phyloP scores from a whole-genome alignment of 495 filamentous ascomycete species.

The Aspergillus mulundensis region DNA sequence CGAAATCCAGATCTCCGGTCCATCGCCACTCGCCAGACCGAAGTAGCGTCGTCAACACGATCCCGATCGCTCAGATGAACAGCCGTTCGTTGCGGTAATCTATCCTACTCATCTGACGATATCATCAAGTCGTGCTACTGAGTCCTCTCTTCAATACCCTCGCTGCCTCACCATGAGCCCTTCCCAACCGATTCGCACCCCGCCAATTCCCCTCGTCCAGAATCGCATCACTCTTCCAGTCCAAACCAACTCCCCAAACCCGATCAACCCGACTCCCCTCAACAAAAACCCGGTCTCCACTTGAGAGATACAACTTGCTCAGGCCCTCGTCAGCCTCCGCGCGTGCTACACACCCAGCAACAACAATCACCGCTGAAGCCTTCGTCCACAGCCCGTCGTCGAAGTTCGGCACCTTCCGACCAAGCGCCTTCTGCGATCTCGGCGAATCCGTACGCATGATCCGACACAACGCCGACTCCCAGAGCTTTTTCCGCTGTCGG shows the following conservation, averaged over 20 bases:
- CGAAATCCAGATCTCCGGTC: background rate
- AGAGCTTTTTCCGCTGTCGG: background rate
- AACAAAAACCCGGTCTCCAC: constrained; percentile 9
- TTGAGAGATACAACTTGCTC: constrained; percentile 3
- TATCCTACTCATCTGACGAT: background rate
- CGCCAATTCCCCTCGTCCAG: constrained; percentile 8
- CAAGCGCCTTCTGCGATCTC: constrained; percentile 4
- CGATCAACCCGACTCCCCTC: constrained; percentile 9
- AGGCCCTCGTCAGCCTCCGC: constrained; percentile 10
- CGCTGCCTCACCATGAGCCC: constrained; percentile 8
- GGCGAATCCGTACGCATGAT: constrained; percentile 10
- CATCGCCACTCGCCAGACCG: background rate
- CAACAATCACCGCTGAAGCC: constrained; percentile 4
- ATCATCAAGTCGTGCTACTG: background rate
- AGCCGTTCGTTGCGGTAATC: background rate
- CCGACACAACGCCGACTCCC: constrained; percentile 2
- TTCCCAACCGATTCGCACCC: constrained; percentile 9
- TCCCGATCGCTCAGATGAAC: background rate
- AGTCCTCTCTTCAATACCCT: background rate
- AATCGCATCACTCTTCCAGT: constrained; percentile 12
- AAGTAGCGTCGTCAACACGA: background rate
- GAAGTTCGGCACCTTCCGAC: constrained; percentile 5
- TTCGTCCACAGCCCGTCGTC: constrained; percentile 2
- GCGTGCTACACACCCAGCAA: constrained; percentile 11
- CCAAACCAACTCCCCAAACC: constrained; percentile 14